Evolutionary conservation across 306 rosid species (phyloP).

Genomic region (Gillenia trifoliata): DNA sequence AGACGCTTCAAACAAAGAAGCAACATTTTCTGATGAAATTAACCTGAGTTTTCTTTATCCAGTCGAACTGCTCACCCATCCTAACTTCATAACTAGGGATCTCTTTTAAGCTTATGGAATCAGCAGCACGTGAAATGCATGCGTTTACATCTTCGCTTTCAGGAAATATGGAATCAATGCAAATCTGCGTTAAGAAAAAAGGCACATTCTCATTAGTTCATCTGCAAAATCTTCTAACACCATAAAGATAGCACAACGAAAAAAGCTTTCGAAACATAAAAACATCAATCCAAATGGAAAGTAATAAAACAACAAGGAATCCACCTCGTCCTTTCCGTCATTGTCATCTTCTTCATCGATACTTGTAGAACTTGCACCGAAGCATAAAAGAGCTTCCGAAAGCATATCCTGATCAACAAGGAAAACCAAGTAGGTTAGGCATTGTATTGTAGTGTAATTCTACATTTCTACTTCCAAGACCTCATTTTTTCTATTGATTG

Average conservation of each 20-base stretch:
- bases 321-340: conserved; percentile 50
- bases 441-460: neutral
- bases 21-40: neutral
- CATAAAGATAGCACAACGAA: neutral
- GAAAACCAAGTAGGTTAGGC: conserved; percentile 12
- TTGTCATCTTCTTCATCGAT: conserved; percentile 43
- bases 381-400: conserved; percentile 80
- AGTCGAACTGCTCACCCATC: conserved; percentile 56
- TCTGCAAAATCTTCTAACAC: neutral
- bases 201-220: neutral
- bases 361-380: conserved; percentile 78
- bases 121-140: conserved; percentile 65
- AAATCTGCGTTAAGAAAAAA: conserved; percentile 41
- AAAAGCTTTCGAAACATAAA: neutral
- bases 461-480: neutral
- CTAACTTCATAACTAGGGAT: conserved; percentile 57
- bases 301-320: neutral
- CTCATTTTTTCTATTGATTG: neutral
- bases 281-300: neutral
- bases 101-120: conserved; percentile 80
- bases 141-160: conserved; percentile 51
- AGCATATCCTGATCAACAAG: conserved; percentile 57
- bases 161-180: conserved; percentile 58
- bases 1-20: neutral
- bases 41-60: conserved; percentile 78